Conservation (phyloP, 768 basidiomycete genomes). For the Pleurotus tuber-regium region DNA sequence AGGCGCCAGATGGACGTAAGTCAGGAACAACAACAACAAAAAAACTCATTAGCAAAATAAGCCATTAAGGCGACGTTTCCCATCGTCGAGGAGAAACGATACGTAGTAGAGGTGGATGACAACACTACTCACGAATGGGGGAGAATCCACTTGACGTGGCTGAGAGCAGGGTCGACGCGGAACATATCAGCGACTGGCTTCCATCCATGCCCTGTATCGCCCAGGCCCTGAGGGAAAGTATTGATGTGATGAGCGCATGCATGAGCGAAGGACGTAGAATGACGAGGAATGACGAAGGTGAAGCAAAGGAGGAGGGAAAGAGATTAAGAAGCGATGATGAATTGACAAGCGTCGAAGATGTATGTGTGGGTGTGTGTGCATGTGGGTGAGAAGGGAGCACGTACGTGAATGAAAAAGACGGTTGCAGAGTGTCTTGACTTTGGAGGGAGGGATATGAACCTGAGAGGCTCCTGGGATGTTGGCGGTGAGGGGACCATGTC, state of each 20-base stretch:
- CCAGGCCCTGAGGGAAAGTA: slow-evolving; percentile 65
- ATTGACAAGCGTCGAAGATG: too few species aligned
- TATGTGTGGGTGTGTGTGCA: too few species aligned
- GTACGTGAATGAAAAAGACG: slow-evolving; percentile 19
- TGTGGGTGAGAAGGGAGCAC: slow-evolving; percentile 21
- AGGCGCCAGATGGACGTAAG: not conserved
- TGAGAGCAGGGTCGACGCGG: slow-evolving; percentile 46
- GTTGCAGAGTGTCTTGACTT: slow-evolving; percentile 9
- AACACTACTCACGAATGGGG: slow-evolving; percentile 66
- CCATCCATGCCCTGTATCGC: slow-evolving; percentile 77
- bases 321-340: slow-evolving; percentile 15
- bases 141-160: slow-evolving; percentile 87
- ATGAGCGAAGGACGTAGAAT: slow-evolving; percentile 47
- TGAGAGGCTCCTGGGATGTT: slow-evolving; percentile 7
- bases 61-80: not conserved
- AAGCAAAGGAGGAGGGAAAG: slow-evolving; percentile 16
- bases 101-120: not conserved
- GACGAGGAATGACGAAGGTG: slow-evolving; percentile 29
- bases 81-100: not conserved
- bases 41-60: not conserved
- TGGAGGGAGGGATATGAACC: slow-evolving; percentile 8
- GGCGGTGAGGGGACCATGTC: slow-evolving; percentile 7
- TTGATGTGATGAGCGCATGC: slow-evolving; percentile 70
- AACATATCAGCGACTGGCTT: slow-evolving; percentile 72
- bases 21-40: slow-evolving; percentile 11